These are phyloP conservation scores for Cytospora mali DNA, from an alignment of 2,329 filamentous ascomycete genomes.

Conservation along the genomic window DNA sequence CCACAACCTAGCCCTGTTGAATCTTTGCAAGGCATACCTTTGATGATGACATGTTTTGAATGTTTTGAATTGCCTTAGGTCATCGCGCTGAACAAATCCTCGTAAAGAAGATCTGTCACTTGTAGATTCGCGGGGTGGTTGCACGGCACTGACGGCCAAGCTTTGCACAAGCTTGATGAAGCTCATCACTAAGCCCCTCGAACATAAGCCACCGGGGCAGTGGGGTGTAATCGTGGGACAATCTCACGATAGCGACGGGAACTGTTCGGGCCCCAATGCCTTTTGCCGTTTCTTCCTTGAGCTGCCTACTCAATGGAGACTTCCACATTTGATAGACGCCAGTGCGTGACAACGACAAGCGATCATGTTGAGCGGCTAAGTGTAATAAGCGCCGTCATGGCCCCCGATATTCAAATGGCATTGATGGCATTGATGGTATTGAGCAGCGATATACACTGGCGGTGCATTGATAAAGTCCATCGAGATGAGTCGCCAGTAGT, in stretches of 20 bases:
- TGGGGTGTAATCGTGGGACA: not conserved
- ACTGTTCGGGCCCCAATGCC: not conserved
- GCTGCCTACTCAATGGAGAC: not conserved
- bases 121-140: not conserved
- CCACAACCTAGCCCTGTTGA: slow-evolving; percentile 9
- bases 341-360: not conserved
- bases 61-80: not conserved
- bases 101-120: not conserved
- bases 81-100: not conserved
- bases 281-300: not conserved
- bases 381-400: not conserved
- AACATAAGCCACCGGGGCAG: not conserved
- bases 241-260: not conserved
- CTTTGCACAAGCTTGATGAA: slow-evolving; percentile 17
- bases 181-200: not conserved
- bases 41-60: slow-evolving; percentile 5
- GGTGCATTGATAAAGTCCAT: not conserved
- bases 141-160: slow-evolving; percentile 13
- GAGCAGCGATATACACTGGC: no score
- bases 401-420: not conserved
- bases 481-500: not conserved
- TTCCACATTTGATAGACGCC: not conserved
- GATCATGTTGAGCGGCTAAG: not conserved
- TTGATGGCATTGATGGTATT: not conserved
- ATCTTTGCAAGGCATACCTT: not conserved